Evolutionary conservation across 495 filamentous ascomycete species (phyloP).

Genomic region (Trichoderma gamsii): DNA sequence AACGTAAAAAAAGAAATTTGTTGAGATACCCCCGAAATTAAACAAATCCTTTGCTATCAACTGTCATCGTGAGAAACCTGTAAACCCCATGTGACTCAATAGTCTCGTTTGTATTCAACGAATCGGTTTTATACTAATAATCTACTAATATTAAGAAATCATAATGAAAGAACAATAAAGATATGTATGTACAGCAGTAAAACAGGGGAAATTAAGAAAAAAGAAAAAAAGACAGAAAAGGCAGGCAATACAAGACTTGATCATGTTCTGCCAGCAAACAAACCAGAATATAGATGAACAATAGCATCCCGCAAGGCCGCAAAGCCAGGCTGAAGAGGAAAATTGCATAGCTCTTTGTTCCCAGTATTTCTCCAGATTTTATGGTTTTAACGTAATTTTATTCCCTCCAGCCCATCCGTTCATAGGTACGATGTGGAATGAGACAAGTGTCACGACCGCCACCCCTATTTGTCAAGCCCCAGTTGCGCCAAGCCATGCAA

Average conservation of each 20-base stretch:
- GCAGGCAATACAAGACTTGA: not conserved
- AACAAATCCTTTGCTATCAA: not conserved
- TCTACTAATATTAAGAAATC: constrained; percentile 7
- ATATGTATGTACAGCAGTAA: not conserved
- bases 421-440: not conserved
- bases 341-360: not conserved
- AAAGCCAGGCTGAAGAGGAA: not conserved
- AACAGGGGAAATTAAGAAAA: not conserved
- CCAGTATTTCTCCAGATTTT: not conserved
- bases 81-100: not conserved
- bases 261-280: not conserved
- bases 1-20: not conserved
- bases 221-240: not conserved
- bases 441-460: not conserved
- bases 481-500: constrained; percentile 10
- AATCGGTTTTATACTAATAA: not conserved
- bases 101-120: not conserved
- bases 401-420: not conserved
- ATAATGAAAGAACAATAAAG: not conserved
- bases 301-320: not conserved
- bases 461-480: not conserved
- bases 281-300: not conserved
- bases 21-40: not conserved
- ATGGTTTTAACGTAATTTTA: not conserved
- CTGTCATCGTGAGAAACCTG: not conserved